These are phyloP conservation scores for Hanseniaspora osmophila DNA, from an alignment of 805 yeast genomes.

Conservation along the genomic window DNA sequence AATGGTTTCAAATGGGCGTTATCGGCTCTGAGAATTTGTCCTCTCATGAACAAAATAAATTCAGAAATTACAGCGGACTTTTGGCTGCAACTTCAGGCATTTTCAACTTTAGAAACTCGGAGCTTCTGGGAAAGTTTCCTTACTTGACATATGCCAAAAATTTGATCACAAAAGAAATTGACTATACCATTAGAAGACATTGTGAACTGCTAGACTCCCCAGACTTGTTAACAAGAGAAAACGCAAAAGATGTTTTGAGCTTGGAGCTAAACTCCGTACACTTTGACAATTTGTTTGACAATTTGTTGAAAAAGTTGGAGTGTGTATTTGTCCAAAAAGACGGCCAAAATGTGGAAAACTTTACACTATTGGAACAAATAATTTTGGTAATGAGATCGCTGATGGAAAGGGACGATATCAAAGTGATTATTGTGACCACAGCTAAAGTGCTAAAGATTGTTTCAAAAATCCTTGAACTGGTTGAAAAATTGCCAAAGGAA, in stretches of 20 bases:
- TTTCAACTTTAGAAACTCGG: slow-evolving; percentile 26
- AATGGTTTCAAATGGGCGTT: slow-evolving; percentile 13
- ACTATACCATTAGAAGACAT: slow-evolving; percentile 37
- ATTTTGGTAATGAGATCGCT: slow-evolving; percentile 31
- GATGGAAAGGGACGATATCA: slow-evolving; percentile 22
- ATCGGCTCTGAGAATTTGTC: slow-evolving; percentile 12
- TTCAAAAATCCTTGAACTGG: slow-evolving; percentile 19
- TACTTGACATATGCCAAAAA: slow-evolving; percentile 9
- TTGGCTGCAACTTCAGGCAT: slow-evolving; percentile 59
- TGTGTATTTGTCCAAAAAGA: slow-evolving; percentile 22
- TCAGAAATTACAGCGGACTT: slow-evolving; percentile 59
- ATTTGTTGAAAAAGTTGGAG: slow-evolving; percentile 22
- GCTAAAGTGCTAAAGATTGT: slow-evolving; percentile 22
- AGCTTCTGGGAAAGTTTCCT: slow-evolving; percentile 4
- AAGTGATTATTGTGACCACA: slow-evolving; percentile 22
- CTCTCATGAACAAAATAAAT: slow-evolving; percentile 29
- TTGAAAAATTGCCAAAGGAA: slow-evolving; percentile 14
- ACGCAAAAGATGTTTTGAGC: slow-evolving; percentile 57
- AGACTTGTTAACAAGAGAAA: slow-evolving; percentile 47
- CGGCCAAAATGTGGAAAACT: slow-evolving; percentile 14
- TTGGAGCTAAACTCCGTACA: slow-evolving; percentile 49
- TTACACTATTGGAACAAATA: slow-evolving; percentile 34
- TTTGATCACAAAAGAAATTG: slow-evolving; percentile 21
- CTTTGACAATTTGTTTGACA: slow-evolving; percentile 31
- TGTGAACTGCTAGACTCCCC: slow-evolving; percentile 33